phyloP scores from a whole-genome alignment of 768 basidiomycete species.

The Boletus huronensis region DNA sequence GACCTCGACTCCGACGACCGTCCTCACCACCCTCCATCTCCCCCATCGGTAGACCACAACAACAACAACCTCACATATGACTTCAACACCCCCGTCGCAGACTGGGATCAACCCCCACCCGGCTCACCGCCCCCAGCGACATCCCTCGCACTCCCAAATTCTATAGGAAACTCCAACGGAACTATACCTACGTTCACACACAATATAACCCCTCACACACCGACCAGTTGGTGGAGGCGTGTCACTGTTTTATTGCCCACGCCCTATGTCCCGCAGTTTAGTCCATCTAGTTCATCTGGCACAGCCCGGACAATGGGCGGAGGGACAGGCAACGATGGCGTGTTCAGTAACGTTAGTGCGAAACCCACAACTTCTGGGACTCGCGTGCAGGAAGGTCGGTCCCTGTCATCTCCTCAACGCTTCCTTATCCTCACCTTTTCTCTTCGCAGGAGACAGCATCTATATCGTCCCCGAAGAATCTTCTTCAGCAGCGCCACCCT shows the following conservation, averaged over 20 bases:
- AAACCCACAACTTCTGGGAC: conserved; percentile 62
- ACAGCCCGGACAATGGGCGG: conserved; percentile 46
- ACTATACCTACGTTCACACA: conserved; percentile 49
- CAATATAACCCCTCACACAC: conserved; percentile 20
- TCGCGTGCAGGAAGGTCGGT: conserved; percentile 52
- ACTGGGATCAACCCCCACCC: conserved; percentile 81
- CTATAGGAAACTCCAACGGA: conserved; percentile 74
- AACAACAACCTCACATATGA: conserved; percentile 54
- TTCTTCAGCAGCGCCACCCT: conserved; percentile 82
- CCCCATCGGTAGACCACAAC: conserved; percentile 16
- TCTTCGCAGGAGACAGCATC: conserved; percentile 59
- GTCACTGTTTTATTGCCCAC: conserved; percentile 54
- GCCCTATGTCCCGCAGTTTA: conserved; percentile 44
- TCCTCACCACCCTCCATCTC: conserved; percentile 32
- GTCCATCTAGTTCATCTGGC: conserved; percentile 38
- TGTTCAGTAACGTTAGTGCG: conserved; percentile 93
- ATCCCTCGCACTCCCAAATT: conserved; percentile 61
- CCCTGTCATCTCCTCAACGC: background rate
- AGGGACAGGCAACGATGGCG: conserved; percentile 79
- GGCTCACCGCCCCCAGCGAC: conserved; percentile 74
- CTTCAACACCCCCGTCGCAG: conserved; percentile 63
- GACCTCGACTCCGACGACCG: conserved; percentile 45
- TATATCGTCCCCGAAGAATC: conserved; percentile 79
- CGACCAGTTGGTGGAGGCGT: conserved; percentile 52
- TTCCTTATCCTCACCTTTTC: background rate